Evolutionary conservation across 495 filamentous ascomycete species (phyloP).

Genomic region (Hyaloscypha hepaticicola): DNA sequence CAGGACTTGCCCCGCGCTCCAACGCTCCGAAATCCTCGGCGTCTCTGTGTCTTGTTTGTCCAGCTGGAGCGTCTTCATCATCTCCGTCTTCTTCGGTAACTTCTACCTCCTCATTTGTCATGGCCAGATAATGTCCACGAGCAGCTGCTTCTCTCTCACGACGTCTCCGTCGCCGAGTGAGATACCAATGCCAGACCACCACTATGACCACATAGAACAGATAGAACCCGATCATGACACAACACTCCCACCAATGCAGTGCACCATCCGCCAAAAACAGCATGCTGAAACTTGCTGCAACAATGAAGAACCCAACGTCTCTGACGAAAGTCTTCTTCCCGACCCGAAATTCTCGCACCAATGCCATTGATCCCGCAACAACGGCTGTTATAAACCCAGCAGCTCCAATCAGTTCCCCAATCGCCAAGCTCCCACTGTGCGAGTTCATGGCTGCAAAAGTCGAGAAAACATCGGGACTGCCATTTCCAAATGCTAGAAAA

Average conservation of each 20-base stretch:
- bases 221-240: slow-evolving; percentile 88
- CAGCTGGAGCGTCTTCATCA: slow-evolving; percentile 51
- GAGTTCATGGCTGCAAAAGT: slow-evolving; percentile 98
- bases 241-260: slow-evolving; percentile 85
- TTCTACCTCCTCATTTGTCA: slow-evolving; percentile 69
- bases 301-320: slow-evolving; percentile 91
- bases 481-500: slow-evolving; percentile 96
- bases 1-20: slow-evolving; percentile 49
- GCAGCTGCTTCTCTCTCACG: slow-evolving; percentile 66
- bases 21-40: slow-evolving; percentile 69
- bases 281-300: slow-evolving; percentile 86
- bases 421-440: slow-evolving; percentile 90
- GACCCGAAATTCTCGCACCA: slow-evolving; percentile 90
- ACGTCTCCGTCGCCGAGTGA: slow-evolving; percentile 56
- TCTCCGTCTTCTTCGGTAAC: slow-evolving; percentile 69
- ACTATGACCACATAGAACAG: slow-evolving; percentile 87
- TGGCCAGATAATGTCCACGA: slow-evolving; percentile 68
- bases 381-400: slow-evolving; percentile 96
- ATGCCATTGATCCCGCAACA: slow-evolving; percentile 96
- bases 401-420: slow-evolving; percentile 94
- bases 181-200: slow-evolving; percentile 88
- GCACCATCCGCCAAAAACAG: slow-evolving; percentile 81
- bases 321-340: slow-evolving; percentile 84
- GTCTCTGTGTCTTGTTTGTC: slow-evolving; percentile 34
- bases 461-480: slow-evolving; percentile 98